Percentiles rank a stretch among this genome's conserved stretches.
These are phyloP conservation scores for Spathaspora sp. DNA, from an alignment of 805 yeast genomes.

Conservation along the genomic window DNA sequence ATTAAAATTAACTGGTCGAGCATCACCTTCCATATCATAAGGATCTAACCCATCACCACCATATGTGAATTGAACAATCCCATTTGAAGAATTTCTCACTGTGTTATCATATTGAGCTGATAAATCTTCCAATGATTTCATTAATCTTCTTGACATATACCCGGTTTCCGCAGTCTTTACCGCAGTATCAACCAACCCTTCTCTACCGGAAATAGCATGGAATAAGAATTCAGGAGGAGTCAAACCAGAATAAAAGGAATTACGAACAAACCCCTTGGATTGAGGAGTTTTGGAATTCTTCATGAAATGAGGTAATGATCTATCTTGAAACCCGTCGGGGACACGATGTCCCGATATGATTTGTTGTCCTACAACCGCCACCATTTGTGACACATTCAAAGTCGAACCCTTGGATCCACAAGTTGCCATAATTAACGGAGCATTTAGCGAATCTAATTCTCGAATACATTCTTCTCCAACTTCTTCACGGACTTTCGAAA, in stretches of 20 bases:
- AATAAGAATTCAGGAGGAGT: slow-evolving; percentile 95
- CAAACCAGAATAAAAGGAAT: slow-evolving; percentile 90
- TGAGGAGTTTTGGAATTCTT: slow-evolving; percentile 97
- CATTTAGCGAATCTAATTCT: slow-evolving; percentile 85
- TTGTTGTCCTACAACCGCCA: slow-evolving; percentile 99
- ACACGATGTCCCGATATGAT: slow-evolving; percentile 98
- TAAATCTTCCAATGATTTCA: slow-evolving; percentile 96
- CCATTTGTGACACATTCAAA: slow-evolving; percentile 98
- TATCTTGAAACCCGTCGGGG: slow-evolving; percentile 99
- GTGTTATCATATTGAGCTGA: slow-evolving; percentile 91
- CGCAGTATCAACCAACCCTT: slow-evolving; percentile 98
- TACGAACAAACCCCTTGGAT: slow-evolving; percentile 95
- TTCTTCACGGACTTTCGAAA: slow-evolving; percentile 97
- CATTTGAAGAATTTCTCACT: slow-evolving; percentile 91
- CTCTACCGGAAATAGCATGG: slow-evolving; percentile 99
- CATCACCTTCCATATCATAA: slow-evolving; percentile 98
- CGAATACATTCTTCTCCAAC: slow-evolving; percentile 97
- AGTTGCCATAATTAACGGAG: slow-evolving; percentile 98
- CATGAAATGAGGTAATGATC: slow-evolving; percentile 94
- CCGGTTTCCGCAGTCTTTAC: slow-evolving; percentile 99
- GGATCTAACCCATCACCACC: slow-evolving; percentile 99
- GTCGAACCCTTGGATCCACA: slow-evolving; percentile 99
- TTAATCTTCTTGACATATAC: slow-evolving; percentile 94
- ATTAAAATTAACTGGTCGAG: slow-evolving; percentile 87
- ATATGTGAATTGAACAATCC: slow-evolving; percentile 94